phyloP scores from a whole-genome alignment of 2,329 filamentous ascomycete species.

The Penicillium paneum region DNA sequence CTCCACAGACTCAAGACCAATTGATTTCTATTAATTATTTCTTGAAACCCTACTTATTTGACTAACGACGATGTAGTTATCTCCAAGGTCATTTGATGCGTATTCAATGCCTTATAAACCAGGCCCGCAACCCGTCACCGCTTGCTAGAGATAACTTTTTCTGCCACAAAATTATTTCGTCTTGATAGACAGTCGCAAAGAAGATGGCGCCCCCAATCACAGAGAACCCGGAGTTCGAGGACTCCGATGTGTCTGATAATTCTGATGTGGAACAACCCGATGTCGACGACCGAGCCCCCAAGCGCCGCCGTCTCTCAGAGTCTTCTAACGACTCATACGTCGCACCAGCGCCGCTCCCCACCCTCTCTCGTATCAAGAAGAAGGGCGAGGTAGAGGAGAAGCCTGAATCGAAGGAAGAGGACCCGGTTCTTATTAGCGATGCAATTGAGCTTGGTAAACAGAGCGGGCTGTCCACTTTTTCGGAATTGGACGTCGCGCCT shows the following conservation, averaged over 20 bases:
- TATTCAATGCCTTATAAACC: not conserved
- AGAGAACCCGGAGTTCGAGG: constrained; percentile 24
- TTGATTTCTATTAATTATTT: not conserved
- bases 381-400: constrained; percentile 28
- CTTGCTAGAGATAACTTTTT: constrained; percentile 30
- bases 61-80: not conserved
- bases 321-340: constrained; percentile 36
- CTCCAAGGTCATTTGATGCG: not conserved
- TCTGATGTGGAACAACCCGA: constrained; percentile 21
- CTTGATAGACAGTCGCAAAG: constrained; percentile 17
- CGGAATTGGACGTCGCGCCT: constrained; percentile 68
- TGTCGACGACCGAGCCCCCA: constrained; percentile 33
- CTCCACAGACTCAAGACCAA: not conserved
- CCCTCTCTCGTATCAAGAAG: constrained; percentile 43
- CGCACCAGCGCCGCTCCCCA: constrained; percentile 36
- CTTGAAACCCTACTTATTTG: not conserved
- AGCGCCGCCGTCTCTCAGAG: constrained; percentile 40
- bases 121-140: constrained; percentile 19
- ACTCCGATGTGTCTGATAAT: constrained; percentile 22
- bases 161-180: constrained; percentile 33
- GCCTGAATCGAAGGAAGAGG: constrained; percentile 22
- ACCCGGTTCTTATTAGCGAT: constrained; percentile 41
- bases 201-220: constrained; percentile 30
- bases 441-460: constrained; percentile 39
- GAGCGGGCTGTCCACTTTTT: constrained; percentile 60